Conservation (phyloP, 2,329 filamentous ascomycete species). For the Lachnellula suecica region DNA sequence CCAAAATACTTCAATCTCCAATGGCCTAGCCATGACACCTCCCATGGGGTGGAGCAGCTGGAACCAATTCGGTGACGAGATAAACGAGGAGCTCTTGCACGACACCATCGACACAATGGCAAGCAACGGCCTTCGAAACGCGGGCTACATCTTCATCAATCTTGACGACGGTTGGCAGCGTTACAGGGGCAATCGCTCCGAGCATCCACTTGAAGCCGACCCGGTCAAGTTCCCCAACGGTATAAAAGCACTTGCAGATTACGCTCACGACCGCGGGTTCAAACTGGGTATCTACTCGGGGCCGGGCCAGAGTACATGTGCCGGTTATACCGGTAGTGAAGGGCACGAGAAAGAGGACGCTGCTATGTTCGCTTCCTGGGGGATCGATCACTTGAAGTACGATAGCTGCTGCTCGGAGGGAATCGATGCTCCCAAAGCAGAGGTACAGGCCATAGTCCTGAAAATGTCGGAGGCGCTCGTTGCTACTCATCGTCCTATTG, state of each 20-base stretch:
- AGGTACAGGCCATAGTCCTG: constrained; percentile 21
- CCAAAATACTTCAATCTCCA: constrained; percentile 11
- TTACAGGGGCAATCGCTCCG: constrained; percentile 36
- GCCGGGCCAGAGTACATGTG: constrained; percentile 39
- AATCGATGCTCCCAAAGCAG: constrained; percentile 39
- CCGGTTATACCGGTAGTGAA: constrained; percentile 45
- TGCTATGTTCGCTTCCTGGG: constrained; percentile 55
- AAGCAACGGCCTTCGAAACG: constrained; percentile 45
- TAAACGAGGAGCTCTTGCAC: constrained; percentile 46
- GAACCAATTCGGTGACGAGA: constrained; percentile 51
- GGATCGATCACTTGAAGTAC: constrained; percentile 59
- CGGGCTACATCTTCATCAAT: constrained; percentile 54
- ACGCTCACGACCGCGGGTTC: constrained; percentile 55
- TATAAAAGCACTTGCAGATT: constrained; percentile 50
- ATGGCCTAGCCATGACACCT: constrained; percentile 37
- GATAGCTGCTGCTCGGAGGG: constrained; percentile 56
- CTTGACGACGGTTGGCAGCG: constrained; percentile 61
- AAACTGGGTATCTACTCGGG: constrained; percentile 65
- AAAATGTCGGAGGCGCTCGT: constrained; percentile 50
- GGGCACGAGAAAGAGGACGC: constrained; percentile 59
- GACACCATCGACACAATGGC: constrained; percentile 44
- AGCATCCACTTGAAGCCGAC: constrained; percentile 41
- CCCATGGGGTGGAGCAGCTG: constrained; percentile 53
- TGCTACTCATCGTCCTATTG: constrained; percentile 42
- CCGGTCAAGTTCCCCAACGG: constrained; percentile 55